These are phyloP conservation scores for Pseudoscleropodium purum DNA, from an alignment of 225 moss, liverwort and hornwort genomes.

Conservation along the genomic window DNA sequence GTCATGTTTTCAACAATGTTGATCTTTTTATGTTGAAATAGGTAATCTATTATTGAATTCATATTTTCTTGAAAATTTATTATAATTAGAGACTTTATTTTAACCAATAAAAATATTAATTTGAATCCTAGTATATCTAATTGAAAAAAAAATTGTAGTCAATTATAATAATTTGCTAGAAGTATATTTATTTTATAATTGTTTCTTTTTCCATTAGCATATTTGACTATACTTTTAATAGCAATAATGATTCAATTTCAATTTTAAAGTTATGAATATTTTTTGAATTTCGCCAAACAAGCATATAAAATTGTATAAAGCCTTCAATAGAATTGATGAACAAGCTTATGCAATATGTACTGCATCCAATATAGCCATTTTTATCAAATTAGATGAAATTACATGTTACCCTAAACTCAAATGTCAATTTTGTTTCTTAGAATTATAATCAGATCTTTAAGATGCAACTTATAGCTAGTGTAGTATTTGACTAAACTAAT, in stretches of 20 bases:
- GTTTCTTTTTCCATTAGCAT: no score
- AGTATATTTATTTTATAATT: neutral
- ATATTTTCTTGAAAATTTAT: no score
- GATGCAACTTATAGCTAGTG: neutral
- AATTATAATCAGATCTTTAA: neutral
- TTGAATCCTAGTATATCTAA: neutral
- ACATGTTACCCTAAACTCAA: neutral
- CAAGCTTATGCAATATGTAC: neutral
- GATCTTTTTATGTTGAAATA: neutral
- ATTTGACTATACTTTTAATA: no score
- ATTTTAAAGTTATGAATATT: no score
- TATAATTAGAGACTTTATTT: neutral
- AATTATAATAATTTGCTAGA: neutral
- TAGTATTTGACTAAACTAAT: neutral
- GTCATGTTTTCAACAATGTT: neutral
- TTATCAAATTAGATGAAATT: neutral
- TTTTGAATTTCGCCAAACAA: no score
- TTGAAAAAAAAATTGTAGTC: neutral
- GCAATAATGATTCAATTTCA: no score
- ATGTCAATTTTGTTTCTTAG: neutral
- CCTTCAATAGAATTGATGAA: neutral
- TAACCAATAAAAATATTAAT: no score
- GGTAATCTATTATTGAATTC: neutral
- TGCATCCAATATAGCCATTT: no score
- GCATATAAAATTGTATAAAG: neutral